Evolutionary conservation across 176 grass and related monocot genomes (phyloP), one percentile per base, ranked within the genome.

Genomic region (Avena atlantica): DNA sequence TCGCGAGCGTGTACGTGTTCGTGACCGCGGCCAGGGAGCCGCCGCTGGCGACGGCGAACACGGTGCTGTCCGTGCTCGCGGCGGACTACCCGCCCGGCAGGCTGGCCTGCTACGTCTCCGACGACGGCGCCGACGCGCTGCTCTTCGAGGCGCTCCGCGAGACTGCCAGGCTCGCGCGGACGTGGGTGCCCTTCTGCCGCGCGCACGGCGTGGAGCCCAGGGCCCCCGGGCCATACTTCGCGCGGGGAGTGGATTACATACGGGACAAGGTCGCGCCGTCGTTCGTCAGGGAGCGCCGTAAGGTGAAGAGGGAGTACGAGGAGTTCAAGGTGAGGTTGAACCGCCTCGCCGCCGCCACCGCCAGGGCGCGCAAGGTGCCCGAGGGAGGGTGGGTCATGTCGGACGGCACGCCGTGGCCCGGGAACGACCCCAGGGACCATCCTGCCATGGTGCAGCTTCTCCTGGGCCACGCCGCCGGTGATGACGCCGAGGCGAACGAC

Each of bases 381-480:
- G 93, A 92, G 64, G 90, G 90, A 73, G 93, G 93, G 31, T 95
- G 93, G 93, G 59, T 86, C 65, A 95, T 95, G 93, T 57, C 91
- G 9, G 93, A 92, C 85, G 93, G 93, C 83, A 87, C 93, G 69
- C 86, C 88, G 62, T 92, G 93, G 93, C 90, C 88, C 23, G 90
- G 93, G 40, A 92, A 92, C 89, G 89, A 92, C 36, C 42, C 90
- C 14, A 92, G 88, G 55, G 93, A 92, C 77, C 93, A 95, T 49
- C 90, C 93, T 44, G 93, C 86, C 44, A 91, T 95, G 90, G 85
- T 95, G 20, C 93, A 95, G 93, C 87, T 86, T 3, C 63, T 66
- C 13, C 37, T 92, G 9, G 90, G 84, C 0, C 70, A 84, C 15
- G 31, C 31, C 31, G 31, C 31, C 31, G 31, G 31, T 31, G 31